A percentile compares a stretch with the other conserved stretches of the same genome.
Evolutionary conservation across 2,329 filamentous ascomycete species (phyloP).

Genomic region (Didymella segeticola): DNA sequence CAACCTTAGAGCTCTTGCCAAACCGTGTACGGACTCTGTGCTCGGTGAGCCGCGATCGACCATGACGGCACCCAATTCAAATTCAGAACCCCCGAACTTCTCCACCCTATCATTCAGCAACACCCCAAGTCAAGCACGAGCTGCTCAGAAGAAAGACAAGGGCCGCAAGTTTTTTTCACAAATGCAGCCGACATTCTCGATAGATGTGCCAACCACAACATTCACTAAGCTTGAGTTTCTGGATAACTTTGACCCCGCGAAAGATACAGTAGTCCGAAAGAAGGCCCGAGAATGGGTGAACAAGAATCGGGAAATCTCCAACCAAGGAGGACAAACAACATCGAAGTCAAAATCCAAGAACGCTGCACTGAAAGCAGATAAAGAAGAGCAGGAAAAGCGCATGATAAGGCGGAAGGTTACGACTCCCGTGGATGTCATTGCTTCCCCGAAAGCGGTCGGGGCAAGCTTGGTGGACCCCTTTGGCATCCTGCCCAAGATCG

Average conservation of each 20-base stretch:
- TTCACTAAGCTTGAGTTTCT: conserved; percentile 28
- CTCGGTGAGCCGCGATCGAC: background rate
- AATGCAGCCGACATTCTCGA: conserved; percentile 30
- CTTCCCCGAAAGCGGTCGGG: conserved; percentile 2
- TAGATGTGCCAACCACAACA: conserved; percentile 20
- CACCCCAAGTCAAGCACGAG: background rate
- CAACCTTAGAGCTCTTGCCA: background rate
- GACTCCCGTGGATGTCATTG: background rate
- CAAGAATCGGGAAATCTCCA: conserved; percentile 23
- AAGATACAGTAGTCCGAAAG: conserved; percentile 30
- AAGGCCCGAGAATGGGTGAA: conserved; percentile 39
- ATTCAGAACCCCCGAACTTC: conserved; percentile 1
- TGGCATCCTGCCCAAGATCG: conserved; percentile 25
- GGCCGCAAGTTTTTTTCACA: conserved; percentile 30
- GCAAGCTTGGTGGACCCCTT: conserved; percentile 27
- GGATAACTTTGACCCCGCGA: conserved; percentile 31
- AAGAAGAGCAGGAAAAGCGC: conserved; percentile 5
- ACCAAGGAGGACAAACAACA: background rate
- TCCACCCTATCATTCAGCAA: conserved; percentile 3
- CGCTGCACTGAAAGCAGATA: background rate
- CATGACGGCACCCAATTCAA: conserved; percentile 8
- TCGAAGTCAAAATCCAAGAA: conserved; percentile 6
- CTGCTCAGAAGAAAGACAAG: conserved; percentile 8
- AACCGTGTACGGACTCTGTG: background rate
- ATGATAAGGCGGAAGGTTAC: background rate